These are phyloP conservation scores for Penicillium cosmopolitanum DNA, from an alignment of 495 filamentous ascomycete species.

Conservation along the genomic window DNA sequence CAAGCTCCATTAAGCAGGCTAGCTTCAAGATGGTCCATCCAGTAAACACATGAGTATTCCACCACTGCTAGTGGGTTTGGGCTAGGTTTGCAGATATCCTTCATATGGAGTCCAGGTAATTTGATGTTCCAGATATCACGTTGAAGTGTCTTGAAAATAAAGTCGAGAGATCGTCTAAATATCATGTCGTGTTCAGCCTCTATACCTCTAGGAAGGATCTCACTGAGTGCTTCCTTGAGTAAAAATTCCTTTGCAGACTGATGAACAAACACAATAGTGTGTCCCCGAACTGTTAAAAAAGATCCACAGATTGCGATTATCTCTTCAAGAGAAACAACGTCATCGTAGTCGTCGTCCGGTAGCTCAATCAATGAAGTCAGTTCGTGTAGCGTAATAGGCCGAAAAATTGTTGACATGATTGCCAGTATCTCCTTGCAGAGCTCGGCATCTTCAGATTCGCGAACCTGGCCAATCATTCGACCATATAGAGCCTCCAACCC, in stretches of 20 bases:
- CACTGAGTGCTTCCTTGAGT: neutral
- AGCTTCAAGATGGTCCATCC: conserved; percentile 39
- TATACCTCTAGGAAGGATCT: conserved; percentile 19
- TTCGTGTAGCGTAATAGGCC: conserved; percentile 32
- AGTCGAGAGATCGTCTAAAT: conserved; percentile 29
- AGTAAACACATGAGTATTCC: too few relatives aligned
- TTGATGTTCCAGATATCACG: conserved; percentile 23
- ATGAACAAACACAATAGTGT: conserved; percentile 39
- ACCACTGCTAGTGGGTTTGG: conserved; percentile 21
- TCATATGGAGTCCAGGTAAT: conserved; percentile 7
- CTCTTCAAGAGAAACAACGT: conserved; percentile 1
- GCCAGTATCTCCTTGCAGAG: conserved; percentile 20
- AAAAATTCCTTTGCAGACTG: conserved; percentile 51
- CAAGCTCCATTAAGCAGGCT: neutral
- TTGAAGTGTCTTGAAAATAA: conserved; percentile 21
- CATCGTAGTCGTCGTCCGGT: conserved; percentile 2
- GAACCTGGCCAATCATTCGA: conserved; percentile 21
- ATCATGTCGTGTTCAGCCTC: conserved; percentile 31
- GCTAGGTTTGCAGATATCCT: neutral
- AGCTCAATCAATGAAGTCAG: conserved; percentile 21
- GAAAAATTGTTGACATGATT: conserved; percentile 24
- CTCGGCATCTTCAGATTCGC: conserved; percentile 9
- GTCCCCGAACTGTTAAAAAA: conserved; percentile 25
- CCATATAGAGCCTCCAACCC: conserved; percentile 18
- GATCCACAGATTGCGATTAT: conserved; percentile 23